A percentile compares a stretch with the other conserved stretches of the same genome.
Conservation (phyloP, 768 basidiomycete species). For the Russula brevipes region DNA sequence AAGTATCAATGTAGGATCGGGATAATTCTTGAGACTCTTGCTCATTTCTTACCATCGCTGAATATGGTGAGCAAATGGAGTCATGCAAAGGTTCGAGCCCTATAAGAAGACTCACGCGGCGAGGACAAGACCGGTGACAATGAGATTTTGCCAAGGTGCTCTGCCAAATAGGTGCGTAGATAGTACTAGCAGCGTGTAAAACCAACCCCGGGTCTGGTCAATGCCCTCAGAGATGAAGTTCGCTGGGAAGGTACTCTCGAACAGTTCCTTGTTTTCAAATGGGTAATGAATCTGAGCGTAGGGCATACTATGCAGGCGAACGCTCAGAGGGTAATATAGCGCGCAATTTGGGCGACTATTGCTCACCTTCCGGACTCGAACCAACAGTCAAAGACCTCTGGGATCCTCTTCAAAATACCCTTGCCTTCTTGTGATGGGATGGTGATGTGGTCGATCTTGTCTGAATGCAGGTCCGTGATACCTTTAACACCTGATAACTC, state of each 20-base stretch:
- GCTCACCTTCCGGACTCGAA: conserved; percentile 96
- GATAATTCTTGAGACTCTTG: conserved; percentile 94
- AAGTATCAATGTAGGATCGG: conserved; percentile 89
- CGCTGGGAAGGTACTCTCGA: conserved; percentile 83
- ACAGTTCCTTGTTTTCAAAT: conserved; percentile 90
- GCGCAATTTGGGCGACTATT: background rate
- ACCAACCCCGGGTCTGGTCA: conserved; percentile 99
- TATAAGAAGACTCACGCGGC: conserved; percentile 60
- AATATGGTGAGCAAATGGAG: background rate
- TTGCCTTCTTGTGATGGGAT: conserved; percentile 90
- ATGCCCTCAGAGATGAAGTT: conserved; percentile 98
- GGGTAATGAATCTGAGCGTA: conserved; percentile 97
- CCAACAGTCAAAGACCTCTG: conserved; percentile 99
- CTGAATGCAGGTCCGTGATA: conserved; percentile 87
- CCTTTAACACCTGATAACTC: conserved; percentile 75
- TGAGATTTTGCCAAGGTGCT: conserved; percentile 98
- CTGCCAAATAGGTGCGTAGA: conserved; percentile 91
- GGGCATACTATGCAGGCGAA: conserved; percentile 74
- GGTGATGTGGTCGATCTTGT: conserved; percentile 93
- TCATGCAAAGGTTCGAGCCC: background rate
- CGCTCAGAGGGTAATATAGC: background rate
- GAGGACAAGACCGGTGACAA: conserved; percentile 92
- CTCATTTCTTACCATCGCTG: conserved; percentile 99
- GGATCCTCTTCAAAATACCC: conserved; percentile 80
- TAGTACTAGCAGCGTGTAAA: conserved; percentile 94